Evolutionary conservation across 1,284 basidiomycete species (phyloP), one percentile per base, ranked within the genome.

Genomic region (Gomphus bonarii): DNA sequence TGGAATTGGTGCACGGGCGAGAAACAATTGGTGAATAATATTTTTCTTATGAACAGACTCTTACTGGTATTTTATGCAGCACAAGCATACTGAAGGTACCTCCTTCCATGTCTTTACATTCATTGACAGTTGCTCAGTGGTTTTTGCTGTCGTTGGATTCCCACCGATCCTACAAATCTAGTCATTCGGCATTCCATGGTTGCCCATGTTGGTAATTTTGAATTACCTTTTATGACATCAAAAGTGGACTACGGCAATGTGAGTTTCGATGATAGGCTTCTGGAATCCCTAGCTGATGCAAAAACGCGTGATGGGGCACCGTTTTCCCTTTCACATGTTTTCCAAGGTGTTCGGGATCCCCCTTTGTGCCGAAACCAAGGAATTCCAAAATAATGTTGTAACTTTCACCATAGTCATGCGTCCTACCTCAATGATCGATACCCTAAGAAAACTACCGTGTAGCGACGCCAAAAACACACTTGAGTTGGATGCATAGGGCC

Each of bases 1-100:
- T 85, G 80, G 81, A 73, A 84, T 56, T 85, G 83, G 83, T 77
- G 75, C 63, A 78, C 73, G 7, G 77, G 79, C 7, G 59, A 63
- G 4, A 61, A 66, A n/a, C 64, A 75, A 62, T 57, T 78, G 63
- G 82, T 84, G 61, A 68, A 76, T 64, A 16, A 35, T 16, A 16
- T 16, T 40, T 16, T 40, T 16, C 16, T 12, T 2, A 16, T 16
- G 38, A 16, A 2, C 38, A 40, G 38, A 11, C 3, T 40, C 38
- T 16, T 40, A 40, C 16, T 6, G n/a, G 3, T 40, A 6, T 3
- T 40, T 12, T 40, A n/a, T 16, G n/a, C 16, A 40, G 38, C 1
- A 16, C 6, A 40, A 16, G 38, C 14, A 16, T 16, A 16, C 12
- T 40, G 3, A 12, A 6, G 14, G n/a, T 12, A 16, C 14, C 14